Conservation (phyloP, 2,329 filamentous ascomycete genomes). For the Akanthomyces muscarius region DNA sequence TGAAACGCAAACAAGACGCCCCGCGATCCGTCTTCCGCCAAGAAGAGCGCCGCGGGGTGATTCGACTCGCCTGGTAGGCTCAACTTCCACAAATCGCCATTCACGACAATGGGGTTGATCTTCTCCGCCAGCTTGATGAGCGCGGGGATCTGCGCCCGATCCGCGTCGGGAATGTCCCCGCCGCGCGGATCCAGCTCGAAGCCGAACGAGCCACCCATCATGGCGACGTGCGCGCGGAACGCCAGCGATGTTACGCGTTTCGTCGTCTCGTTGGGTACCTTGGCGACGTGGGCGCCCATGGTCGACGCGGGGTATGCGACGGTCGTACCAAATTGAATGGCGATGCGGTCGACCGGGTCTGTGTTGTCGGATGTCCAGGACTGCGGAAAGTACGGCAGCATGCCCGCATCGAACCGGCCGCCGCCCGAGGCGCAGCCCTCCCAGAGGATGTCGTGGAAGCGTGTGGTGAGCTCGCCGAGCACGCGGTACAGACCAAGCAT, state of each 20-base stretch:
- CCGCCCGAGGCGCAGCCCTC: conserved; percentile 64
- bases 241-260: conserved; percentile 50
- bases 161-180: conserved; percentile 43
- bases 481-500: conserved; percentile 61
- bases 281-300: conserved; percentile 63
- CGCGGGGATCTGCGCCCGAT: conserved; percentile 47
- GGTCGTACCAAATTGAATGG: conserved; percentile 62
- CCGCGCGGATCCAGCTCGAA: conserved; percentile 54
- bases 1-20: conserved; percentile 60
- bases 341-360: conserved; percentile 56
- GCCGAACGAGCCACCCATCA: conserved; percentile 65
- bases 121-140: conserved; percentile 52
- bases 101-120: conserved; percentile 57
- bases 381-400: conserved; percentile 62
- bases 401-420: conserved; percentile 59
- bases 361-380: conserved; percentile 64
- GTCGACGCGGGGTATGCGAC: conserved; percentile 57
- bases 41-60: conserved; percentile 58
- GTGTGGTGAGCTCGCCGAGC: conserved; percentile 53
- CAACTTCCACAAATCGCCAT: conserved; percentile 56
- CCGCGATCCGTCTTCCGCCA: conserved; percentile 45
- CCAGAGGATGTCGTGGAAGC: conserved; percentile 59
- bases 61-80: conserved; percentile 54
- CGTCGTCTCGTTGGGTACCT: conserved; percentile 56
- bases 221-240: conserved; percentile 62